Percentiles rank a stretch among this genome's conserved stretches.
Conservation (phyloP, 805 yeast genomes). For the Ogataea parapolymorpha region DNA sequence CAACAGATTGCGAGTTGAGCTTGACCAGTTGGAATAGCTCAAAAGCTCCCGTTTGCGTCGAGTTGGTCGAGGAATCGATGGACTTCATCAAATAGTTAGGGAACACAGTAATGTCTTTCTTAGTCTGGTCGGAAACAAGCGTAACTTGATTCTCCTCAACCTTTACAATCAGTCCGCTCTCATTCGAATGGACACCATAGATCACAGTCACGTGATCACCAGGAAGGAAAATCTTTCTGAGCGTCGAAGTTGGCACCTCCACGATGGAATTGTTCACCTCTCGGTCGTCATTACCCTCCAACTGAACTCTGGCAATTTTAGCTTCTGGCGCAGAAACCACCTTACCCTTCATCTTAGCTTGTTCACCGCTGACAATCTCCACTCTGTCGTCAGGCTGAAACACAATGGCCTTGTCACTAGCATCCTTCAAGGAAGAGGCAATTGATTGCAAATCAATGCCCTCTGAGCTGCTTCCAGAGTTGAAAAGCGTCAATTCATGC, state of each 20-base stretch:
- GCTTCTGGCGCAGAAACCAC: constrained; percentile 64
- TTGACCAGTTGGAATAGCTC: constrained; percentile 89
- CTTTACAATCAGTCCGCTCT: constrained; percentile 89
- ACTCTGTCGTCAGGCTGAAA: constrained; percentile 95
- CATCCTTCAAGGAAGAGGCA: constrained; percentile 77
- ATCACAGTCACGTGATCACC: constrained; percentile 96
- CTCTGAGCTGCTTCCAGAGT: constrained; percentile 70
- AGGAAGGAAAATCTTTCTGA: constrained; percentile 79
- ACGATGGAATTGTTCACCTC: constrained; percentile 53
- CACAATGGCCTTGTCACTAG: constrained; percentile 49
- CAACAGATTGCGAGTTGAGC: constrained; percentile 79
- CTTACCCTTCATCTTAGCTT: constrained; percentile 80
- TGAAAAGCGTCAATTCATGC: constrained; percentile 83
- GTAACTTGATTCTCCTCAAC: constrained; percentile 84
- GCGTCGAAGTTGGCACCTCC: constrained; percentile 76
- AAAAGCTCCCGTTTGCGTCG: constrained; percentile 71
- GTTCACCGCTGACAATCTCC: constrained; percentile 90
- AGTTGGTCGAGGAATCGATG: constrained; percentile 71
- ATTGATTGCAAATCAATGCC: constrained; percentile 86
- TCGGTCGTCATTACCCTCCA: constrained; percentile 55
- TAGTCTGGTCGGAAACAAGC: constrained; percentile 83
- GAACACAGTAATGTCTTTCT: constrained; percentile 86
- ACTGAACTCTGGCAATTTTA: constrained; percentile 48
- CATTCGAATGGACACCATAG: constrained; percentile 88
- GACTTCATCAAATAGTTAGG: constrained; percentile 89